Conservation (phyloP, 768 basidiomycete genomes). For the Hebeloma cylindrosporum region DNA sequence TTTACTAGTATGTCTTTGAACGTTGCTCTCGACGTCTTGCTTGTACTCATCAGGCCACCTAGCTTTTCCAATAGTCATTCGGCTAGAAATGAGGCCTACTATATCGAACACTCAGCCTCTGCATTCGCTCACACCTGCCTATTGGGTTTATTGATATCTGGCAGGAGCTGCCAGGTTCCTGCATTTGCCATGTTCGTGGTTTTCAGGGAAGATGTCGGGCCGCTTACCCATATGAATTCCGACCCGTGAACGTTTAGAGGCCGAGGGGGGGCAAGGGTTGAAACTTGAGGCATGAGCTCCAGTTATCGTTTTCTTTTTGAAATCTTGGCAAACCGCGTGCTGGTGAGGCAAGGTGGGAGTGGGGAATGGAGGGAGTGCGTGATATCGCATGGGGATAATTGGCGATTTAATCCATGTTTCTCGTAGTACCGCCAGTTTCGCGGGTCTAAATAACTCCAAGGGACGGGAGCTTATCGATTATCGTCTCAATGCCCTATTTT, state of each 20-base stretch:
- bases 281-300: conserved; percentile 54
- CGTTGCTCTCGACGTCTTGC: conserved; percentile 50
- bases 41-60: too few species aligned
- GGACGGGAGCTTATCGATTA: too few species aligned
- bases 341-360: conserved; percentile 25
- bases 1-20: conserved; percentile 66
- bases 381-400: background rate
- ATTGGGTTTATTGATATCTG: too few species aligned
- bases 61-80: too few species aligned
- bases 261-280: too few species aligned
- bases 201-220: too few species aligned
- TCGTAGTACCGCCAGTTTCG: conserved; percentile 71
- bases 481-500: too few species aligned
- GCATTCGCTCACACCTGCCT: background rate
- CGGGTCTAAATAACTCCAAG: conserved; percentile 78
- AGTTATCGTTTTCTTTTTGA: conserved; percentile 70
- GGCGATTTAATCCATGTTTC: conserved; percentile 38
- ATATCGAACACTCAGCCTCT: background rate
- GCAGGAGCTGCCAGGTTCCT: too few species aligned
- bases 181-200: background rate
- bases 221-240: conserved; percentile 68
- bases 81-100: conserved; percentile 48
- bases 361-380: conserved; percentile 58
- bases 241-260: too few species aligned
- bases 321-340: conserved; percentile 59